Evolutionary conservation across 1,139 yeast genomes (phyloP).

Genomic region (Debaryomyces fabryi): DNA sequence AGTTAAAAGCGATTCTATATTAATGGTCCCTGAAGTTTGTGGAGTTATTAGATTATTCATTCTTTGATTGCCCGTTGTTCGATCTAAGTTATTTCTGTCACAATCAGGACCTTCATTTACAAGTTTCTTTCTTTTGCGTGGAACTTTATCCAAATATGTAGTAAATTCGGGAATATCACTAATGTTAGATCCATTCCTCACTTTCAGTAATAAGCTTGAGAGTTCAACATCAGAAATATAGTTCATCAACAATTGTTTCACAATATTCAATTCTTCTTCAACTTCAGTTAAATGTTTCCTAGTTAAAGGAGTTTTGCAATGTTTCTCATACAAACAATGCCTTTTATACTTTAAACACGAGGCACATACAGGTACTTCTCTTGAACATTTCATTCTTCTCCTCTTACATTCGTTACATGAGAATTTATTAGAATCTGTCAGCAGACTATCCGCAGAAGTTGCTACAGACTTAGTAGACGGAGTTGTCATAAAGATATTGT

Average conservation of each 20-base stretch:
- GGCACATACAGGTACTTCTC: conserved; percentile 20
- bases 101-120: too few species aligned
- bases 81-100: too few species aligned
- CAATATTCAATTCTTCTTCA: conserved; percentile 17
- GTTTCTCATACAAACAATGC: conserved; percentile 22
- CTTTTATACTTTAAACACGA: conserved; percentile 18
- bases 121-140: too few species aligned
- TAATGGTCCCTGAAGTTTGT: too few species aligned
- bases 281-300: conserved; percentile 24
- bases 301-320: conserved; percentile 21
- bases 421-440: conserved; percentile 11
- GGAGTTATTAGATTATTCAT: too few species aligned
- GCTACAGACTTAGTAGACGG: too few species aligned
- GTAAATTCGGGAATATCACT: conserved; percentile 13
- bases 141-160: neutral
- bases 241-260: conserved; percentile 10
- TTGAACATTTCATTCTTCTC: conserved; percentile 19
- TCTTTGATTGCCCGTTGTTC: too few species aligned
- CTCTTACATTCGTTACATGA: conserved; percentile 23
- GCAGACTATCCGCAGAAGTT: too few species aligned
- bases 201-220: conserved; percentile 8
- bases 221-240: conserved; percentile 17
- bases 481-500: too few species aligned
- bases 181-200: conserved; percentile 19
- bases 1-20: too few species aligned